Evolutionary conservation across 306 rosid genomes (phyloP), one percentile per base, ranked within the genome.

Genomic region (Prunus mume): DNA sequence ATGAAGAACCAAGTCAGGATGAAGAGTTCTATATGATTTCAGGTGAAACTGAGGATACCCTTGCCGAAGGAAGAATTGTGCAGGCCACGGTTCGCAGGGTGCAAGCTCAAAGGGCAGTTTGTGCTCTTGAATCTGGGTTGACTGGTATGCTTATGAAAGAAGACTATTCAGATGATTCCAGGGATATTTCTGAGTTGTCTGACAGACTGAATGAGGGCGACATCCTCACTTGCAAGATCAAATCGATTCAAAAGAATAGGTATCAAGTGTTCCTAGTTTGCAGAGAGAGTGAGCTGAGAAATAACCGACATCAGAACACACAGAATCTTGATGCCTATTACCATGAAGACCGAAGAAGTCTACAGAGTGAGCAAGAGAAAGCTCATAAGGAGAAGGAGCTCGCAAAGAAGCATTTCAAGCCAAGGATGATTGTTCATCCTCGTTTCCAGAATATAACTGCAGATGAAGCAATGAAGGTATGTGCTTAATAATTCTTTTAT

Each of bases 391-490:
- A 91, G 72, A 96, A 91, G 81, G 99, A 96, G 80, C 90, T 87
- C 65, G 96, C 97, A 3, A 96, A 92, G 86, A 96, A 89, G 83
- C 98, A 87, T 85, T 96, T 96, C 83, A 96, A 92, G 87, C 93
- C 96, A 27, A 92, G 99, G 84, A 92, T 92, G 99, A 96, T 96
- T 72, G 97, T 92, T 83, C 99, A 96, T 81, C 99, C 99, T 25
- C 97, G 98, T 28, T 96, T 96, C 82, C 97, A 96, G 85, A 96
- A 96, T 84, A 87, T 92, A 47, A 90, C 99, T 24, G 96, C 97
- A 45, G 99, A 96, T 73, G 93, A 91, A 88, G 99, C 98, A 69
- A 88, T 88, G 91, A 88, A 92, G 98, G 99, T 96, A 67, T 83
- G 91, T 67, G 74, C 52, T 80, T 52, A 15, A 72, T 72, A 6